Base-by-base conservation (phyloP, 345 rosid species). In the Acer yangbiense region DNA sequence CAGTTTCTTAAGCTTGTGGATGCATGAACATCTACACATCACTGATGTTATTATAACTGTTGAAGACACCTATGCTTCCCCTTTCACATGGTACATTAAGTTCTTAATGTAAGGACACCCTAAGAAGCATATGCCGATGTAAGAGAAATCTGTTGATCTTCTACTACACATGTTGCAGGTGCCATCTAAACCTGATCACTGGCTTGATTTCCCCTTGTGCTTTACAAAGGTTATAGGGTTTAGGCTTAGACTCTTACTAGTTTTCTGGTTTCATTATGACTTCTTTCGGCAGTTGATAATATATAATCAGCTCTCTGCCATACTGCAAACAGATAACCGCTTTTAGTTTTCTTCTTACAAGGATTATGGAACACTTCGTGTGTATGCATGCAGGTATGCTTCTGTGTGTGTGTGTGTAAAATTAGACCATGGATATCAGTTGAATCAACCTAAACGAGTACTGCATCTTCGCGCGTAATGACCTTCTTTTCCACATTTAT, bases 401-500 rank as follows among this genome's bases (percentile, higher is more conserved):
- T 58, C 21, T 57, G 23, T 18, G 2, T 7, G 55, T 50, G 18
- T 50, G 18, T 1, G 16, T 14, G 58, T 52, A 52, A 52, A 52
- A 52, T 46, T 52, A 58, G 61, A 16, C n/a, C 57, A 5, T 13
- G 13, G 64, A 2, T 7, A 48, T 20, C 12, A 52, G n/a, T 20
- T 17, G 9, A 54, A 75, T 7, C 27, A 35, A 76, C 81, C 86
- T 79, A 66, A 14, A 39, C 71, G 21, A 66, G 60, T 32, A 69
- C 21, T 50, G 76, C 78, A 73, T 64, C 20, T 52, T 21, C 58
- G 13, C 21, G 81, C 81, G 65, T 55, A 64, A 77, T 80, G 83
- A 1, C 86, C 86, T 79, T 77, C 76, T 70, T 73, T 69, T 66
- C 79, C 80, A 63, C 81, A 73, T 69, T 57, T 57, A 76, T 64